phyloP scores from a whole-genome alignment of 257 asterid species.

The Verbena officinalis region DNA sequence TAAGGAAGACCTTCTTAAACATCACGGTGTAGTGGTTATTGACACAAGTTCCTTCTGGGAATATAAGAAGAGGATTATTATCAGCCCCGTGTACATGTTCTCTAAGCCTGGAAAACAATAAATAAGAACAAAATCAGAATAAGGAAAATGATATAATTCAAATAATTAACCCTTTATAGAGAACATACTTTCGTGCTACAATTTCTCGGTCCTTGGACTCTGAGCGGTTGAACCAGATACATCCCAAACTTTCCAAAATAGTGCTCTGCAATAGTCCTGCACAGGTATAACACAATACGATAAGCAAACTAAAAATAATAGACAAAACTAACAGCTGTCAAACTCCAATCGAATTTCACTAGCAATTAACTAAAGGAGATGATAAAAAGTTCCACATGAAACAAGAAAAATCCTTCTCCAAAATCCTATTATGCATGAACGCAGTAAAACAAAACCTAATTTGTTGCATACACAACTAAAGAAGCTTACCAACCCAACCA shows the following conservation, averaged over 20 bases:
- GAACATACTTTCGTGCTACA: conserved; percentile 82
- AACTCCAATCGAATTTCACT: conserved; percentile 6
- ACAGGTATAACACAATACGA: conserved; percentile 27
- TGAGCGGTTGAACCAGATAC: conserved; percentile 98
- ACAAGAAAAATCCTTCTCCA: neutral
- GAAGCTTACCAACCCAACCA: conserved; percentile 97
- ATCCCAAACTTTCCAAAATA: conserved; percentile 93
- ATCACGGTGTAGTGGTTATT: conserved; percentile 95
- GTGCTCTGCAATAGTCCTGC: conserved; percentile 93
- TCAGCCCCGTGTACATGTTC: conserved; percentile 91
- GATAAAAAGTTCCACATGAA: conserved; percentile 7
- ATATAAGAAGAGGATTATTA: conserved; percentile 95
- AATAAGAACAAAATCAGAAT: conserved; percentile 8
- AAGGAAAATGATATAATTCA: conserved; percentile 18
- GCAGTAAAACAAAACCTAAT: neutral
- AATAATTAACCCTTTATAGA: conserved; percentile 14
- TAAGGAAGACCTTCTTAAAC: conserved; percentile 84
- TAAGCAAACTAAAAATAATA: conserved; percentile 20
- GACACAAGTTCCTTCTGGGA: conserved; percentile 99
- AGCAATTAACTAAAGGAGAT: neutral
- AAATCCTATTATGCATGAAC: conserved; percentile 9
- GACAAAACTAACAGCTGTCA: conserved; percentile 11
- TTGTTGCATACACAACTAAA: conserved; percentile 6
- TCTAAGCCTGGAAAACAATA: conserved; percentile 64
- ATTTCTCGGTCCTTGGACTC: conserved; percentile 97